Evolutionary conservation across 2,329 filamentous ascomycete genomes (phyloP).

Genomic region (Cladophialophora immunda): DNA sequence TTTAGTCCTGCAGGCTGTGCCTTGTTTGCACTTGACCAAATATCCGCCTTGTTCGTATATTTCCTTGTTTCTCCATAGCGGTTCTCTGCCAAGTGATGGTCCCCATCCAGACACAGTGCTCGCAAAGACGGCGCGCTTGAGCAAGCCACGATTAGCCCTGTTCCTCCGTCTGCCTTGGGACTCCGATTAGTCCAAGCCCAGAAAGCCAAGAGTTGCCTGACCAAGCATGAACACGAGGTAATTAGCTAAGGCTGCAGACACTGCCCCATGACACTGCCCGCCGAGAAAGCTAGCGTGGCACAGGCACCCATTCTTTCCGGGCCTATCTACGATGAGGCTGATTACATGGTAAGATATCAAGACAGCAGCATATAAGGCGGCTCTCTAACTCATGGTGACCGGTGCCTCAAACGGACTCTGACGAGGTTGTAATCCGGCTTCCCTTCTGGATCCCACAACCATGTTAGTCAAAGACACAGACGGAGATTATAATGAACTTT

Average conservation of each 20-base stretch:
- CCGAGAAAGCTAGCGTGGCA: neutral
- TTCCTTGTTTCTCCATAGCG: neutral
- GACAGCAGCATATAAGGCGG: neutral
- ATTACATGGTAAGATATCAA: neutral
- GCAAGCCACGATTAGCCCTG: neutral
- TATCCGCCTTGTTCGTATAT: no score
- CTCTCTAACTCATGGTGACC: neutral
- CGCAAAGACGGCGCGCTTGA: no score
- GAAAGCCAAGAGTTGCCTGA: neutral
- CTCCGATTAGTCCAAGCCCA: neutral
- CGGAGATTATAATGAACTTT: neutral
- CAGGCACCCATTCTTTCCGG: neutral
- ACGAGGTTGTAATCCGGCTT: neutral
- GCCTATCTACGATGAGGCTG: neutral
- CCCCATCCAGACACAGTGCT: no score
- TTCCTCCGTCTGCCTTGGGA: neutral
- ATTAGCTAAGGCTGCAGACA: neutral
- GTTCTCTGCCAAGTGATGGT: neutral
- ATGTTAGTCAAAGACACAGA: neutral
- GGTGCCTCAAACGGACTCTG: neutral
- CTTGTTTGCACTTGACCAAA: no score
- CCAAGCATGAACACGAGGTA: neutral
- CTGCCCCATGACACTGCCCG: neutral
- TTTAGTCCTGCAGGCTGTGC: no score
- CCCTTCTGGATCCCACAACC: neutral